Evolutionary conservation across 148 eudicot species (phyloP).

Genomic region (Suaeda aralocaspica): DNA sequence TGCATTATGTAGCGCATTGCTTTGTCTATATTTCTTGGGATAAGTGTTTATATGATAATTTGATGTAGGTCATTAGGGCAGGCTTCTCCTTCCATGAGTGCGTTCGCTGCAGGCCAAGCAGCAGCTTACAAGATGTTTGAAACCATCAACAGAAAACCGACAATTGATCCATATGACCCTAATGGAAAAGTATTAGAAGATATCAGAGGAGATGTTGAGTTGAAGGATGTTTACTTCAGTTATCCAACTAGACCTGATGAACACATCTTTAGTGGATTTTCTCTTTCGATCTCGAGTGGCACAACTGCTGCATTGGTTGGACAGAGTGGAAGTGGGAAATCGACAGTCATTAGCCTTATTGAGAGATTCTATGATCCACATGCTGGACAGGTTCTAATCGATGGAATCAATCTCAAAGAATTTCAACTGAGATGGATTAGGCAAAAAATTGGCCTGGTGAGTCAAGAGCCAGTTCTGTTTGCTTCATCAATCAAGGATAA

Average conservation of each 20-base stretch:
- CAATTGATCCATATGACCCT: constrained; percentile 48
- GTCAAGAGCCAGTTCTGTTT: constrained; percentile 70
- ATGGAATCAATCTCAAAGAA: constrained; percentile 54
- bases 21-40: no score
- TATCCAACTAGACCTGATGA: constrained; percentile 63
- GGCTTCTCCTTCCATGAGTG: constrained; percentile 45
- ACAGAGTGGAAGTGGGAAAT: constrained; percentile 73
- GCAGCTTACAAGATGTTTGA: constrained; percentile 68
- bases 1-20: no score
- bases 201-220: constrained; percentile 50
- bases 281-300: constrained; percentile 48
- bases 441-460: constrained; percentile 58
- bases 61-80: constrained; percentile 47
- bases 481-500: constrained; percentile 54
- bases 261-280: constrained; percentile 48
- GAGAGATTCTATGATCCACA: constrained; percentile 74
- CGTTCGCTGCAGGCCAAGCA: constrained; percentile 57
- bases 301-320: constrained; percentile 67
- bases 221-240: constrained; percentile 48
- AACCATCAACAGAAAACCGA: constrained; percentile 54
- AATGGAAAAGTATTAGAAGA: constrained; percentile 50
- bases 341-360: constrained; percentile 54
- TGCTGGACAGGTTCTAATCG: constrained; percentile 57
- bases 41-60: no score
- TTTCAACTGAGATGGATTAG: constrained; percentile 64